These are phyloP conservation scores for Euryodendron excelsum DNA, from an alignment of 148 eudicot genomes.

Conservation along the genomic window DNA sequence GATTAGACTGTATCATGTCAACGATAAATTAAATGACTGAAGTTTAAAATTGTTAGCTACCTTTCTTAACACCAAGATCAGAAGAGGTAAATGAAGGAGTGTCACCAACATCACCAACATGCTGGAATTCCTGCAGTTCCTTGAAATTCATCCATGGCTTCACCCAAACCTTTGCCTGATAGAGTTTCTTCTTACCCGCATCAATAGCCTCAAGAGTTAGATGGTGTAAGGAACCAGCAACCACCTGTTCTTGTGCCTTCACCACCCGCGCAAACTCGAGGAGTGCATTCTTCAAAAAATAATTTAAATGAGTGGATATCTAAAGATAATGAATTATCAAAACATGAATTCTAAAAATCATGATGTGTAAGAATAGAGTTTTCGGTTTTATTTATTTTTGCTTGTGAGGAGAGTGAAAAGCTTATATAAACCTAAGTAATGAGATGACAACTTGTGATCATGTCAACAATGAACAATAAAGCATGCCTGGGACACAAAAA, in stretches of 20 bases:
- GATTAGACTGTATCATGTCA: background rate
- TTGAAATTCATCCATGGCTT: conserved; percentile 93
- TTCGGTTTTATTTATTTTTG: no score
- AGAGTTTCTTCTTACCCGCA: conserved; percentile 70
- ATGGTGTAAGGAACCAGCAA: conserved; percentile 60
- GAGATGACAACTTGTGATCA: no score
- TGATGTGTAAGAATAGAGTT: no score
- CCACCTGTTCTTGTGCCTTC: conserved; percentile 75
- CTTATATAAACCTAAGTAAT: no score
- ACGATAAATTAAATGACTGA: background rate
- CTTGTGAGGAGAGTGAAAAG: no score
- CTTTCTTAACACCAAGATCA: conserved; percentile 72
- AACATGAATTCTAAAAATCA: no score
- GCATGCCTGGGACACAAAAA: no score
- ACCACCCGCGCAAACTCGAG: conserved; percentile 81
- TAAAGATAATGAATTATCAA: no score
- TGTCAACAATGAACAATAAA: no score
- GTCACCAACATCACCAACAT: conserved; percentile 61
- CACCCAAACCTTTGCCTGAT: conserved; percentile 90
- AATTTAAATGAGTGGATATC: no score
- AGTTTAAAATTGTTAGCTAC: conserved; percentile 23
- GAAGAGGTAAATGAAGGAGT: conserved; percentile 54
- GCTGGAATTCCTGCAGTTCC: conserved; percentile 85
- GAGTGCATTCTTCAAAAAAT: conserved; percentile 81
- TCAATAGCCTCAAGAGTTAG: conserved; percentile 78